Conservation (phyloP, 768 basidiomycete genomes). For the Calocybe cyanea region DNA sequence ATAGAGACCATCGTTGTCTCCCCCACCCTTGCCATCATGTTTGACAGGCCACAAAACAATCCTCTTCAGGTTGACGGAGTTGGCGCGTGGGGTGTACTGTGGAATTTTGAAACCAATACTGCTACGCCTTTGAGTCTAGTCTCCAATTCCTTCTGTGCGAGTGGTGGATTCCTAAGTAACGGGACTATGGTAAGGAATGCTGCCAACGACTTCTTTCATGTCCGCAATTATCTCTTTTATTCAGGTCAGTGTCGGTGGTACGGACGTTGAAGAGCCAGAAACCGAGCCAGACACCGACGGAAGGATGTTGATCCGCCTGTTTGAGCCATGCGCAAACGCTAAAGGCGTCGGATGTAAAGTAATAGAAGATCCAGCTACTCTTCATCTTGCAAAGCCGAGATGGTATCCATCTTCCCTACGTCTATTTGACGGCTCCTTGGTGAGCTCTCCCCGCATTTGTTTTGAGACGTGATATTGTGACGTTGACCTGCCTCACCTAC, state of each 20-base stretch:
- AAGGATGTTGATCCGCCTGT: slow-evolving; percentile 28
- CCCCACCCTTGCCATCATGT: neutral
- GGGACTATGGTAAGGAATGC: slow-evolving; percentile 3
- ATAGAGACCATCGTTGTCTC: slow-evolving; percentile 1
- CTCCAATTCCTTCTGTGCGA: neutral
- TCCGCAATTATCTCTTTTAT: neutral
- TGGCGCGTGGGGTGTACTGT: neutral
- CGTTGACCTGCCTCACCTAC: too few species aligned
- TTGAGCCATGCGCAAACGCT: slow-evolving; percentile 23
- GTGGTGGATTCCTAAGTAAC: slow-evolving; percentile 4
- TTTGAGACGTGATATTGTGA: too few species aligned
- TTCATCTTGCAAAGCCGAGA: slow-evolving; percentile 29
- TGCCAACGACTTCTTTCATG: neutral
- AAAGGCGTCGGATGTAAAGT: slow-evolving; percentile 24
- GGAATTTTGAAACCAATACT: neutral
- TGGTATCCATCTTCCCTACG: slow-evolving; percentile 38
- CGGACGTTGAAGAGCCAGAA: slow-evolving; percentile 20
- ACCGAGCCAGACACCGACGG: slow-evolving; percentile 21
- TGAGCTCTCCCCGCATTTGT: too few species aligned
- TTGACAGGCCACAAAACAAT: neutral
- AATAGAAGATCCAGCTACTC: slow-evolving; percentile 28
- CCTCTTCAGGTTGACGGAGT: neutral
- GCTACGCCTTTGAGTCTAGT: neutral
- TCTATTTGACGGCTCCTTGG: slow-evolving; percentile 26
- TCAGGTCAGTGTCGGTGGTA: slow-evolving; percentile 26